phyloP scores from a whole-genome alignment of 495 filamentous ascomycete species.

The Paragyromitra xinjiangensis region DNA sequence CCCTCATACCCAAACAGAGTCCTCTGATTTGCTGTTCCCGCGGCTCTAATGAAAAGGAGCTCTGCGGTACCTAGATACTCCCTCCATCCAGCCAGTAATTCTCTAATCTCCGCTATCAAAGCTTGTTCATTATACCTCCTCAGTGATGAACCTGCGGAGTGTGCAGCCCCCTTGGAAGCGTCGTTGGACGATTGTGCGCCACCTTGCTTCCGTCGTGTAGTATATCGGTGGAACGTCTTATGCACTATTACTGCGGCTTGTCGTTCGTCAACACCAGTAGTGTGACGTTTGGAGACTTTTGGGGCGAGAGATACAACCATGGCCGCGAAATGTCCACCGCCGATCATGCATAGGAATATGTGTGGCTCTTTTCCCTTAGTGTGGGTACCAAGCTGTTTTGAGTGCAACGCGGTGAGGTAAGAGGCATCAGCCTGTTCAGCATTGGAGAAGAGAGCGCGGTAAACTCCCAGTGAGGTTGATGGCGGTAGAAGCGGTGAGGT shows the following conservation, averaged over 20 bases:
- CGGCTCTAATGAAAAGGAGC: slow-evolving; percentile 86
- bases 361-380: slow-evolving; percentile 67
- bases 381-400: slow-evolving; percentile 58
- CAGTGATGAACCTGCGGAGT: slow-evolving; percentile 89
- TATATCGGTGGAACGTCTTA: slow-evolving; percentile 98
- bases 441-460: slow-evolving; percentile 80
- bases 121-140: slow-evolving; percentile 94
- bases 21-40: slow-evolving; percentile 81
- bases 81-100: slow-evolving; percentile 82
- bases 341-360: slow-evolving; percentile 97
- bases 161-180: slow-evolving; percentile 85
- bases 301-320: slow-evolving; percentile 92
- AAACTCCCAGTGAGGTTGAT: slow-evolving; percentile 83
- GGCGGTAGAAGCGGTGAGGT: slow-evolving; percentile 74
- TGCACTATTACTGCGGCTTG: slow-evolving; percentile 88
- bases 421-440: slow-evolving; percentile 72
- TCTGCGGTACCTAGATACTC: slow-evolving; percentile 81
- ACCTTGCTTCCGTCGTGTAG: slow-evolving; percentile 93
- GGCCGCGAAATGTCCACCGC: slow-evolving; percentile 94
- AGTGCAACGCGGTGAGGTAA: slow-evolving; percentile 75
- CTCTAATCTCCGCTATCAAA: slow-evolving; percentile 81
- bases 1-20: slow-evolving; percentile 92
- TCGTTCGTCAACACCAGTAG: slow-evolving; percentile 69
- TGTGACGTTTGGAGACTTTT: slow-evolving; percentile 73
- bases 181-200: slow-evolving; percentile 94